Evolutionary conservation across 768 basidiomycete species (phyloP), one percentile per base, ranked within the genome.

Genomic region (Amanita inopinata): DNA sequence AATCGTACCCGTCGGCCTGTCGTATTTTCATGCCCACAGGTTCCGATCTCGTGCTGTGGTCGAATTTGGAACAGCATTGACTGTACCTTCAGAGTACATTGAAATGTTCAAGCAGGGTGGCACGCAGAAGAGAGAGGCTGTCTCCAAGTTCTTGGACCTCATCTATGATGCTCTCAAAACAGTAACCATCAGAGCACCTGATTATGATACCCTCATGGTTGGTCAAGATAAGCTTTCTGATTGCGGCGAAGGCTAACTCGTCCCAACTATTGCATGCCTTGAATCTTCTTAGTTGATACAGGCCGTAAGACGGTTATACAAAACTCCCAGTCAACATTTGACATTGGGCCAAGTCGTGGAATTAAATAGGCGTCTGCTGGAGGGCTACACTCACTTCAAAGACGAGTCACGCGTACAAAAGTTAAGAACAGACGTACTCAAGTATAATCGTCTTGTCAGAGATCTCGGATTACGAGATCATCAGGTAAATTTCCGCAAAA

Each of bases 151-250:
- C 50, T 67, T 99, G 49, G 84, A 98, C 51, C 65, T 96, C 43
- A 82, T 96, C 40, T 96, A 94, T 53, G 87, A 97, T 53, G 85
- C 76, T 17, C 65, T 99, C 51, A 93, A 97, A 66, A 93, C 92
- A 0, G 96, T 99, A 30, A 99, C 96, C 0, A 76, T 98, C 42
- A 72, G 93, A 45, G 90, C 92, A 12, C 92, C 94, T 2, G 96
- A 99, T 59, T 98, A 89, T 58, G 96, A 99, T 51, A 98, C 94
- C 1, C 71, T 99, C 38, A 96, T 98, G 91, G 96, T 88, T 51
- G 43, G 76, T 58, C 25, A 19, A 34, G 15, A 28, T 45, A 45
- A 32, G 42, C 39, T 47, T 44, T 27, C 49, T 24, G 41, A 17
- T 17, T 18, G 9, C n/a, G 15, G 11, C 14, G 3, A 25, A 11